Conservation (phyloP, 768 basidiomycete genomes). For the Trametes villosa region DNA sequence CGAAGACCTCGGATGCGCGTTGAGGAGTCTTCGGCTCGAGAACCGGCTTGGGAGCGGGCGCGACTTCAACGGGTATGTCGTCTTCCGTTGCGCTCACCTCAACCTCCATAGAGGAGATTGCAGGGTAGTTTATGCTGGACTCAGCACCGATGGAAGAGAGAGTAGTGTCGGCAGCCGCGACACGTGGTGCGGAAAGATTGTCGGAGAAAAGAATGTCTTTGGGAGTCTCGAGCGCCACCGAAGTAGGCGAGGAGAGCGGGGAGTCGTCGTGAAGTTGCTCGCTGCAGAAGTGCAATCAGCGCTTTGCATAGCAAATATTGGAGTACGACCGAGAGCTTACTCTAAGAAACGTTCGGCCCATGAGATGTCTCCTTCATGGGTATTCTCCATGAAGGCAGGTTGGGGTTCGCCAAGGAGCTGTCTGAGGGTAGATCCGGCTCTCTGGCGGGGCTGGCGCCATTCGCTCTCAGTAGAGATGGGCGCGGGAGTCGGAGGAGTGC, state of each 20-base stretch:
- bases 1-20: constrained; percentile 77
- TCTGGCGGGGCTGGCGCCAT: constrained; percentile 57
- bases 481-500: constrained; percentile 47
- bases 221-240: constrained; percentile 57
- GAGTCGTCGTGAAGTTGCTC: constrained; percentile 41
- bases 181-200: constrained; percentile 27
- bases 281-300: neutral
- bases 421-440: constrained; percentile 74
- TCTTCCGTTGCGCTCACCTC: constrained; percentile 59
- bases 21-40: constrained; percentile 53
- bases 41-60: constrained; percentile 31
- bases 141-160: constrained; percentile 47
- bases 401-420: constrained; percentile 67
- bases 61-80: constrained; percentile 14
- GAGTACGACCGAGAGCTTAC: constrained; percentile 43
- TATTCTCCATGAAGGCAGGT: constrained; percentile 30
- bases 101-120: constrained; percentile 77
- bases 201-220: constrained; percentile 45
- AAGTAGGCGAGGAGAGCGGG: constrained; percentile 46
- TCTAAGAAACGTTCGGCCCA: constrained; percentile 80
- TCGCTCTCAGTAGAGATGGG: constrained; percentile 30
- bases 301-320: neutral
- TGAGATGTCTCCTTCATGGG: constrained; percentile 73
- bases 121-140: constrained; percentile 42
- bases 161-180: constrained; percentile 39